phyloP scores from a whole-genome alignment of 768 basidiomycete genomes.

The Candolleomyces aberdarensis region DNA sequence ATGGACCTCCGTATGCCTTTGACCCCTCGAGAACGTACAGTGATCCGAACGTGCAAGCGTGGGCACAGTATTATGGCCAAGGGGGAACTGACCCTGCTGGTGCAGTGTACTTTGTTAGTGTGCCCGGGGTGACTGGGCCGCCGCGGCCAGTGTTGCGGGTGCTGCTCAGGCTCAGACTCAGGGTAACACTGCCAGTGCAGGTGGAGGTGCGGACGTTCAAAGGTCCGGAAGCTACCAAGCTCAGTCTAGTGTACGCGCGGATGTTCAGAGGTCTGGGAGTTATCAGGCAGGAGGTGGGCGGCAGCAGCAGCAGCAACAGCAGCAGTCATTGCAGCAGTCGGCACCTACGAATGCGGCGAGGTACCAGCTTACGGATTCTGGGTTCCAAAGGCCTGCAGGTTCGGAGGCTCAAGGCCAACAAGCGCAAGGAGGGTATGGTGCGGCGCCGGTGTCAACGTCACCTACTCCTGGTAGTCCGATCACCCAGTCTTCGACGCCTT shows the following conservation, averaged over 20 bases:
- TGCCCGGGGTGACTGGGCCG: constrained; percentile 67
- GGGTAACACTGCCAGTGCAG: constrained; percentile 10
- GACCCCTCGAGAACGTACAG: constrained; percentile 67
- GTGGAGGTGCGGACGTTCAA: neutral
- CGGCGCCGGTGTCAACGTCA: neutral
- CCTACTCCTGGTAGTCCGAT: neutral
- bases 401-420: constrained; percentile 15
- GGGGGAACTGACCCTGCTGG: constrained; percentile 75
- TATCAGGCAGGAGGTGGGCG: neutral
- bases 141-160: constrained; percentile 12
- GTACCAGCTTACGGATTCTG: constrained; percentile 7
- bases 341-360: constrained; percentile 1
- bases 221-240: neutral
- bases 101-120: constrained; percentile 75
- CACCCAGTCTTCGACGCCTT: constrained; percentile 23
- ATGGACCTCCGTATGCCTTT: constrained; percentile 52
- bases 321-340: constrained; percentile 13
- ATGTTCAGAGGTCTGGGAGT: neutral
- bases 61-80: constrained; percentile 83
- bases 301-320: constrained; percentile 20
- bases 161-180: constrained; percentile 4
- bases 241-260: neutral
- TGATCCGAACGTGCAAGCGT: constrained; percentile 81
- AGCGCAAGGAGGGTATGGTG: constrained; percentile 11
- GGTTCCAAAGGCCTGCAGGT: neutral